Evolutionary conservation across 2,329 filamentous ascomycete species (phyloP), one percentile per base, ranked within the genome.

Genomic region (Botryosphaeria dothidea): DNA sequence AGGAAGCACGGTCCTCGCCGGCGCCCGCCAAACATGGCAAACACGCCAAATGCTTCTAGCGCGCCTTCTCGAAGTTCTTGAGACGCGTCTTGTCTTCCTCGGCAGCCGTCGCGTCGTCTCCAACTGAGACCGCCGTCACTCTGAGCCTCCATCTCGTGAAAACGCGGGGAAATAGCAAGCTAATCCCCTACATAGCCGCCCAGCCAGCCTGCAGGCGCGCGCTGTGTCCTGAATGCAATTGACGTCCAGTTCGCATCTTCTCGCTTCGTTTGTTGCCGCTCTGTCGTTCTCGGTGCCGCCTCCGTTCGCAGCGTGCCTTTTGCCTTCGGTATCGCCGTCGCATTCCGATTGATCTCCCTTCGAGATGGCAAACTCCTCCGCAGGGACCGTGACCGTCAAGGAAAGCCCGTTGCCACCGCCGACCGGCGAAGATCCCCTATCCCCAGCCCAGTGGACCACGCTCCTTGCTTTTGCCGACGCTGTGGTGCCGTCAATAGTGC

Each of bases 401-500:
- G 61, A 63, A 4, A 54, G 52, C 25, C 80, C 83, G 60, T 72
- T 85, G 9, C 80, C 83, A 27, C 82, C 83, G 1, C 74, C 80
- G 2, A 78, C 83, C 17, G 67, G 73, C 3, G 75, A 79, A 13
- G 79, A 83, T 56, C 78, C 84, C 56, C 80, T 88, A 68, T 84
- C 81, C 2, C 74, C 82, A 13, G 72, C 78, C 2, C 87, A 89
- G 80, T 89, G 86, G 86, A 79, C 77, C 31, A 86, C 84, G 0
- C 75, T 89, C 3, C 77, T 85, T 52, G 82, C 86, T 25, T 80
- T 89, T 31, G 79, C 83, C 8, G 86, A 88, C 67, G 81, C 86
- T 1, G 76, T 86, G 19, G 76, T 92, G 34, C 88, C 89, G 2
- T 83, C 87, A 21, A 81, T 91, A 67, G 81, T 77, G 41, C 77